phyloP scores from a whole-genome alignment of 768 basidiomycete species.

The Pleurotus pulmonarius region DNA sequence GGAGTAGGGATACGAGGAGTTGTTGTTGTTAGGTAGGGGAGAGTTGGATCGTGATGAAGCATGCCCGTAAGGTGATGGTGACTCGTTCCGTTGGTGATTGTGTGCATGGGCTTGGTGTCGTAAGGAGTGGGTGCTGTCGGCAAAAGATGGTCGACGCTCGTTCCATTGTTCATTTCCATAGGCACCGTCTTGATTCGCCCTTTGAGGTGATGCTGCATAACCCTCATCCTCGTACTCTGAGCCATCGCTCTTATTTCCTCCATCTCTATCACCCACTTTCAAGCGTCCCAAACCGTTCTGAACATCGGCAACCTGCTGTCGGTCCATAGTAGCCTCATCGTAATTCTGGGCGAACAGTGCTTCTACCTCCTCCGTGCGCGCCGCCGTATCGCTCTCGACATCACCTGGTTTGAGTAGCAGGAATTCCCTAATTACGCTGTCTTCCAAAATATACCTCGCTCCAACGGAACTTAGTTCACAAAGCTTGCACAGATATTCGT shows the following conservation, averaged over 20 bases:
- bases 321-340: slow-evolving; percentile 20
- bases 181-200: slow-evolving; percentile 31
- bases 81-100: slow-evolving; percentile 49
- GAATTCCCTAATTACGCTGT: slow-evolving; percentile 78
- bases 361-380: slow-evolving; percentile 57
- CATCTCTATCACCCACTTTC: slow-evolving; percentile 33
- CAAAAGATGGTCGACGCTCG: slow-evolving; percentile 35
- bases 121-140: slow-evolving; percentile 17
- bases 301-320: slow-evolving; percentile 38
- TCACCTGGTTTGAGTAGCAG: slow-evolving; percentile 85
- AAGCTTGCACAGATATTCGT: slow-evolving; percentile 82
- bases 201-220: slow-evolving; percentile 42
- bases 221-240: slow-evolving; percentile 68
- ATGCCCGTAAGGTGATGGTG: slow-evolving; percentile 42
- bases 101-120: slow-evolving; percentile 40
- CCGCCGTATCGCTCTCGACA: slow-evolving; percentile 62
- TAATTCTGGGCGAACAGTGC: slow-evolving; percentile 36
- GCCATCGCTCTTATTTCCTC: slow-evolving; percentile 51
- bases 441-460: slow-evolving; percentile 77
- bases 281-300: slow-evolving; percentile 50
- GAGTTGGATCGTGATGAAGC: slow-evolving; percentile 35
- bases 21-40: slow-evolving; percentile 5
- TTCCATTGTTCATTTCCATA: slow-evolving; percentile 19
- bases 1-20: slow-evolving; percentile 20
- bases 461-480: slow-evolving; percentile 65